phyloP scores from a whole-genome alignment of 2,329 filamentous ascomycete species.

The Harringtonia aguacate region DNA sequence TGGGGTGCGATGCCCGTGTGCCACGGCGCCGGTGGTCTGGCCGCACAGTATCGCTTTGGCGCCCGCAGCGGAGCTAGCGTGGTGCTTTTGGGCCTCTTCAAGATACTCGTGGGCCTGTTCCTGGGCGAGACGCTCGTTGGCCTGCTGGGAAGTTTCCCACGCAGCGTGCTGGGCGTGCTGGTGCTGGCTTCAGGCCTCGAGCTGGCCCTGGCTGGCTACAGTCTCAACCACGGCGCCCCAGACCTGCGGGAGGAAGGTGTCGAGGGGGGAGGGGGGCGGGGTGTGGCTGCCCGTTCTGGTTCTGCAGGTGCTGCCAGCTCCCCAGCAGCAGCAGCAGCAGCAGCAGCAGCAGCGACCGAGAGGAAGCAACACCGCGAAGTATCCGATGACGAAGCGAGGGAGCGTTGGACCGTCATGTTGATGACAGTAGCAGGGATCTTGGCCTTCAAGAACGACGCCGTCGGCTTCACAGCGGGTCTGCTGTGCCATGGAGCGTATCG shows the following conservation, averaged over 20 bases:
- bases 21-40: constrained; percentile 83
- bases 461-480: constrained; percentile 77
- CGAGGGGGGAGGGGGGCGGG: too few species aligned
- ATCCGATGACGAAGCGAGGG: constrained; percentile 56
- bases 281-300: too few species aligned
- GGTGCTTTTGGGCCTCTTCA: constrained; percentile 65
- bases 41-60: constrained; percentile 84
- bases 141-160: constrained; percentile 63
- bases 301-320: too few species aligned
- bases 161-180: constrained; percentile 71
- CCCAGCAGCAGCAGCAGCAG: not conserved
- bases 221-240: constrained; percentile 60
- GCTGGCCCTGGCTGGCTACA: constrained; percentile 74
- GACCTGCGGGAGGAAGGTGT: constrained; percentile 39
- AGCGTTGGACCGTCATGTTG: constrained; percentile 83
- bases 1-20: constrained; percentile 94
- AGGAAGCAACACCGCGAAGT: constrained; percentile 38
- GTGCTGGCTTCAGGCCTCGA: constrained; percentile 85
- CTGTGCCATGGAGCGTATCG: constrained; percentile 63
- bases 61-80: constrained; percentile 79
- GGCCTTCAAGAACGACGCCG: constrained; percentile 80
- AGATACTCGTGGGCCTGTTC: constrained; percentile 64
- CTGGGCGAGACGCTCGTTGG: constrained; percentile 65
- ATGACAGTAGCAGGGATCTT: constrained; percentile 74
- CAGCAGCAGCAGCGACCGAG: not conserved